phyloP scores from a whole-genome alignment of 2,329 filamentous ascomycete species.

The Fusarium penzigii region DNA sequence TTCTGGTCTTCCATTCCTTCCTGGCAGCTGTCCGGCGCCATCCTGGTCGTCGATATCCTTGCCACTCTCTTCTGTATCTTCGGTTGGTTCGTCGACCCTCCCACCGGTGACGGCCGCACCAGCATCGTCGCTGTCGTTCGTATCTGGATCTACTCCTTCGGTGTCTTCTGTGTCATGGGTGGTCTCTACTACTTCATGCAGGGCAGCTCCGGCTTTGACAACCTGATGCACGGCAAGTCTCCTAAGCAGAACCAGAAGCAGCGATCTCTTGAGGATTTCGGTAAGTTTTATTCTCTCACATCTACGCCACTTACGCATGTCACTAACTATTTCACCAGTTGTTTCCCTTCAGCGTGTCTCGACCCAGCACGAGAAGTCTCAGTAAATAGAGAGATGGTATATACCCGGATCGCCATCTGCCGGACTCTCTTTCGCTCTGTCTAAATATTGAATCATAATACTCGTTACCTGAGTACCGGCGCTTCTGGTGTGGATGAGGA shows the following conservation, averaged over 20 bases:
- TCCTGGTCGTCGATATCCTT: constrained; percentile 78
- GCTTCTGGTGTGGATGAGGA: constrained; percentile 37
- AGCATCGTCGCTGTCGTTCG: constrained; percentile 83
- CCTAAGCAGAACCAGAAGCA: constrained; percentile 81
- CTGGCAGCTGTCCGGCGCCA: constrained; percentile 78
- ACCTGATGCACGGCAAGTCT: constrained; percentile 89
- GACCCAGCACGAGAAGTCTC: constrained; percentile 87
- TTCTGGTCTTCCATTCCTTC: constrained; percentile 91
- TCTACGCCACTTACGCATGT: not conserved
- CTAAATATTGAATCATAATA: constrained; percentile 42
- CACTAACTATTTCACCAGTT: constrained; percentile 63
- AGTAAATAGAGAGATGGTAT: constrained; percentile 52
- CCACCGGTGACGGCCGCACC: constrained; percentile 53
- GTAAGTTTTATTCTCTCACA: constrained; percentile 54
- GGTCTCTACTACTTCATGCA: constrained; percentile 76
- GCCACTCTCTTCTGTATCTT: constrained; percentile 86
- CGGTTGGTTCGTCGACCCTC: constrained; percentile 68
- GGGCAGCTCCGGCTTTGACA: constrained; percentile 80
- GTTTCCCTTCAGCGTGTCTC: constrained; percentile 88
- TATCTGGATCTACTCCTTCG: constrained; percentile 90
- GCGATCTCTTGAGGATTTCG: constrained; percentile 84
- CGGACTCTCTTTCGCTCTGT: constrained; percentile 41
- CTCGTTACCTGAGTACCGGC: constrained; percentile 37
- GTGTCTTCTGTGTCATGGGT: constrained; percentile 82
- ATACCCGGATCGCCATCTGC: constrained; percentile 40